These are phyloP conservation scores for Starmerella bacillaris DNA, from an alignment of 805 yeast species.

Conservation along the genomic window DNA sequence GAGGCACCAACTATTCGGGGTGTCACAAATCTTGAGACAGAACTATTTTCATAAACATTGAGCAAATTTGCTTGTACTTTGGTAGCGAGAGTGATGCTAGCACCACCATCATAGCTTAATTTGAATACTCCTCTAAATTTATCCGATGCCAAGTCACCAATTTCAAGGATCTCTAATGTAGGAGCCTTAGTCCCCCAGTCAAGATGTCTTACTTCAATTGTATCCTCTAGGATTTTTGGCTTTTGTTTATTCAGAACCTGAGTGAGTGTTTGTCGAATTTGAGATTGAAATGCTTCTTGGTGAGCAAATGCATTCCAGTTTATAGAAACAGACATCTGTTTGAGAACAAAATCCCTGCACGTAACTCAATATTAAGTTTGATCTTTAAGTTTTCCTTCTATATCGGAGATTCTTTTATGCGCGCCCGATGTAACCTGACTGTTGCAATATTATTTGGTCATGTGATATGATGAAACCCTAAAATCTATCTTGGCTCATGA, in stretches of 20 bases:
- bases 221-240: slow-evolving; percentile 45
- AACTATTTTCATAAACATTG: slow-evolving; percentile 34
- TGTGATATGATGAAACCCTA: too few species aligned
- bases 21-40: slow-evolving; percentile 35
- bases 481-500: too few species aligned
- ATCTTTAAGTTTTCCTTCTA: too few species aligned
- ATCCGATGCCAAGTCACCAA: slow-evolving; percentile 63
- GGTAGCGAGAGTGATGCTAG: slow-evolving; percentile 54
- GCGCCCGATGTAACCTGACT: too few species aligned
- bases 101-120: slow-evolving; percentile 57
- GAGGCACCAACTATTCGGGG: slow-evolving; percentile 52
- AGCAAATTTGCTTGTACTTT: slow-evolving; percentile 73
- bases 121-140: slow-evolving; percentile 69
- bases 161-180: slow-evolving; percentile 56
- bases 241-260: slow-evolving; percentile 54
- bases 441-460: too few species aligned
- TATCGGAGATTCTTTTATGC: too few species aligned
- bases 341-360: too few species aligned
- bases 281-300: slow-evolving; percentile 44
- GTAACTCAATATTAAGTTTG: too few species aligned
- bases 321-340: slow-evolving; percentile 56
- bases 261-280: slow-evolving; percentile 37
- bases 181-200: slow-evolving; percentile 64
- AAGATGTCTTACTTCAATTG: slow-evolving; percentile 47
- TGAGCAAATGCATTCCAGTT: slow-evolving; percentile 61